Percentiles rank a stretch among this genome's conserved stretches.
phyloP scores from a whole-genome alignment of 2,329 filamentous ascomycete species.

The Ophiostoma pallidulum region DNA sequence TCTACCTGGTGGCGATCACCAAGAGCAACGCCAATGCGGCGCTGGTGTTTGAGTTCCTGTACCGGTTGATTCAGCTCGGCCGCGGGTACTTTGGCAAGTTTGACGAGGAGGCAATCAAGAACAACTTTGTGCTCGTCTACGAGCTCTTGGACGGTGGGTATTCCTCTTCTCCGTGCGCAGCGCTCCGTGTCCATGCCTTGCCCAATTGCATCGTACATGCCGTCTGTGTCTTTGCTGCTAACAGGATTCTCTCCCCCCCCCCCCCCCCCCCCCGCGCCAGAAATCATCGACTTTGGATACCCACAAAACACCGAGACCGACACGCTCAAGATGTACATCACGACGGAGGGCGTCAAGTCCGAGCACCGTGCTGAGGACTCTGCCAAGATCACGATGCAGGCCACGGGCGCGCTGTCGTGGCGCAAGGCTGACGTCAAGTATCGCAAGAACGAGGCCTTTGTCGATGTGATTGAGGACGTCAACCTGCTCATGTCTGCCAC shows the following conservation, averaged over 20 bases:
- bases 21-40: conserved; percentile 99
- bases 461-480: conserved; percentile 98
- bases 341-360: conserved; percentile 95
- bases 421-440: conserved; percentile 96
- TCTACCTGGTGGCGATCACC: conserved; percentile 93
- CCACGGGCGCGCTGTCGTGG: conserved; percentile 94
- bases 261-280: too few species aligned
- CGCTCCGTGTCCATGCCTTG: too few species aligned
- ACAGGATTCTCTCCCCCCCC: too few species aligned
- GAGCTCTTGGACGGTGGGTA: conserved; percentile 79
- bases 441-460: conserved; percentile 98
- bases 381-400: conserved; percentile 98
- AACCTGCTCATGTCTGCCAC: conserved; percentile 99
- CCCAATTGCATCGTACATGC: background rate
- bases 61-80: conserved; percentile 79
- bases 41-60: conserved; percentile 95
- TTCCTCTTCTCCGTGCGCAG: background rate
- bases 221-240: background rate
- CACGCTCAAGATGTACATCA: conserved; percentile 99
- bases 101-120: conserved; percentile 98
- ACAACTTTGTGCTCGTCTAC: conserved; percentile 98
- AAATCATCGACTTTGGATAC: conserved; percentile 98
- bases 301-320: conserved; percentile 98
- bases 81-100: conserved; percentile 98
- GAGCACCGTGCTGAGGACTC: conserved; percentile 81